Base-by-base conservation (phyloP, 441 rosid genomes). In the Gossypium lobatum region DNA sequence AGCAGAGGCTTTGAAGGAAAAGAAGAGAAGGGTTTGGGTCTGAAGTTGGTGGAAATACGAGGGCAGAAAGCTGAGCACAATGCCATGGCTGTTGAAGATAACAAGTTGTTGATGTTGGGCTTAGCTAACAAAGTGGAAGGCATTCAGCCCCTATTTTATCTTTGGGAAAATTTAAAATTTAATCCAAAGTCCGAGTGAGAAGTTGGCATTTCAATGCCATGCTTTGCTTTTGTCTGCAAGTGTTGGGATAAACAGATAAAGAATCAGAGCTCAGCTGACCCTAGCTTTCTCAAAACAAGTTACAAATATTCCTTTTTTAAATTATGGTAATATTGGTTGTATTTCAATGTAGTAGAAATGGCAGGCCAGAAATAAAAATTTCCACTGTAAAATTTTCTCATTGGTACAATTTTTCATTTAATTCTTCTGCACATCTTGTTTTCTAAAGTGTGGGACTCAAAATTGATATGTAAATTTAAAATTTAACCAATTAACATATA, bases 41-140 rank as follows among this genome's bases (percentile, higher is more conserved):
- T 70, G 46, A 84, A 85, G 58, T 59, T 71, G 75, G 17, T 14
- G 59, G 97, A 81, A 52, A 91, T 45, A 10, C 73, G 87, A 76
- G 95, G 85, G 80, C 85, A 83, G 71, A 88, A 88, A 79, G 83
- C 80, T 6, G 91, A 87, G 82, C 84, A 81, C 76, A 83, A 70
- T 34, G 88, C 88, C 92, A 91, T 88, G 75, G 88, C 80, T 18
- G 80, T 60, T 70, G 81, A 61, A 74, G 84, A 82, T 78, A 68
- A 76, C 75, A 80, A 80, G 76, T 18, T 71, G 21, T n/a, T 57
- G 37, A 17, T 50, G 54, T 48, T 55, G 74, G 14, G 26, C 66
- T 74, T 77, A 6, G 78, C 75, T 9, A 55, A 65, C 71, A 34
- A 75, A 46, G 53, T 42, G 78, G 67, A 72, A 52, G 53, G 25